phyloP scores from a whole-genome alignment of 305 asterid genomes.

The Striga hermonthica region DNA sequence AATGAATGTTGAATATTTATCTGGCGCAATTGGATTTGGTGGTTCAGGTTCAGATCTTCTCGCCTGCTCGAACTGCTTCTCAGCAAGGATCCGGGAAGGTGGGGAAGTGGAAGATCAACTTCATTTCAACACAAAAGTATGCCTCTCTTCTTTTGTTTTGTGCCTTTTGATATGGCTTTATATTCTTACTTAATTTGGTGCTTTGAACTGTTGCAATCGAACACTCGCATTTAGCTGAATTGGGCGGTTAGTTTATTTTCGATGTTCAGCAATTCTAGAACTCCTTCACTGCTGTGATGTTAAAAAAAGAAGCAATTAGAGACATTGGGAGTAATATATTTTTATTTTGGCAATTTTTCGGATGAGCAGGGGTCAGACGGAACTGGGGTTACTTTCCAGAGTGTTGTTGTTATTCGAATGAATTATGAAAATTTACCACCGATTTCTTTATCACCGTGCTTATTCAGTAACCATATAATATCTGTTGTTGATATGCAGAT shows the following conservation, averaged over 20 bases:
- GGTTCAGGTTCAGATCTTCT: slow-evolving; percentile 47
- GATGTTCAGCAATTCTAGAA: slow-evolving; percentile 24
- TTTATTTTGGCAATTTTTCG: slow-evolving; percentile 15
- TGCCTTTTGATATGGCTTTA: slow-evolving; percentile 19
- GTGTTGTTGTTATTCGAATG: slow-evolving; percentile 1
- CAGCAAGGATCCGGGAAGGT: slow-evolving; percentile 97
- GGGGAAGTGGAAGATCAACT: slow-evolving; percentile 87
- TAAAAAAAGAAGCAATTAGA: no score
- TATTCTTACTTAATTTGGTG: not conserved
- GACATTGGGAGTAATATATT: no score
- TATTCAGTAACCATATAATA: not conserved
- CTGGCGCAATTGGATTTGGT: slow-evolving; percentile 14
- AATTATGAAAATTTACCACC: slow-evolving; percentile 20
- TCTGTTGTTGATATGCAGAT: slow-evolving; percentile 47
- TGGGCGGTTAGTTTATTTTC: slow-evolving; percentile 10
- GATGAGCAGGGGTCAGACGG: slow-evolving; percentile 5
- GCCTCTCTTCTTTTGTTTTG: slow-evolving; percentile 32
- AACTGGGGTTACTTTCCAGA: slow-evolving; percentile 12
- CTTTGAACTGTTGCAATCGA: not conserved
- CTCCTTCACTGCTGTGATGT: slow-evolving; percentile 9
- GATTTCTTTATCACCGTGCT: not conserved
- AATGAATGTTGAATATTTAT: slow-evolving; percentile 6
- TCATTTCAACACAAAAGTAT: slow-evolving; percentile 84
- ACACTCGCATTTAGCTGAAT: not conserved
- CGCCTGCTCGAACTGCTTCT: slow-evolving; percentile 89